phyloP scores from a whole-genome alignment of 139 green algal genomes.

The Klebsormidium nitens region DNA sequence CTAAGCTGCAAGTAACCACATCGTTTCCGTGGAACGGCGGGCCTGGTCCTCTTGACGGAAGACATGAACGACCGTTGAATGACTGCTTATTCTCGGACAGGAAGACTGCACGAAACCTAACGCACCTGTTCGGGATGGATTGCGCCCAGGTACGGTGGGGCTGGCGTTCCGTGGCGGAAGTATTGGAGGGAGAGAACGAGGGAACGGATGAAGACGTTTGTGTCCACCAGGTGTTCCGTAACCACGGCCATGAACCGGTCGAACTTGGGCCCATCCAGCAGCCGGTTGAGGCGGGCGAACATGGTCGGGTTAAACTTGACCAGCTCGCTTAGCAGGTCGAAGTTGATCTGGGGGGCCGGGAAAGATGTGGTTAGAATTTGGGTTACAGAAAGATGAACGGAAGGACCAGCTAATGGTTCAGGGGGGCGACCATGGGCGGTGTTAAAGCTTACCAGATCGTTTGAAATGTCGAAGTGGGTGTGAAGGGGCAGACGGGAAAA shows the following conservation, averaged over 20 bases:
- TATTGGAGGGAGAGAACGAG: slow-evolving; percentile 37
- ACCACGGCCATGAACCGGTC: slow-evolving; percentile 27
- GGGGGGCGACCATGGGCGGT: too few species aligned
- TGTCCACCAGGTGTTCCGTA: slow-evolving; percentile 33
- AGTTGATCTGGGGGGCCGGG: slow-evolving; percentile 32
- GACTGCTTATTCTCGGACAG: too few species aligned
- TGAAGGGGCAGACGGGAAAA: too few species aligned
- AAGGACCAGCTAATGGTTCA: too few species aligned
- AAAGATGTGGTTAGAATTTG: not conserved
- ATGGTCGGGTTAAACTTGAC: slow-evolving; percentile 38
- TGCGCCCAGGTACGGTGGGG: slow-evolving; percentile 20
- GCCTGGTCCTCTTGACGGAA: too few species aligned
- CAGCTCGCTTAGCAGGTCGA: slow-evolving; percentile 43
- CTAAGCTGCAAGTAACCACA: too few species aligned
- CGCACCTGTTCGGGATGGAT: not conserved
- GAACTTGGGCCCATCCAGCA: slow-evolving; percentile 27
- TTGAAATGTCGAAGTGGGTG: too few species aligned
- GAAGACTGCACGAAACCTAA: too few species aligned
- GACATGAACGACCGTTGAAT: too few species aligned
- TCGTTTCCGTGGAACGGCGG: too few species aligned
- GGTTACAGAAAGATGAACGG: not conserved
- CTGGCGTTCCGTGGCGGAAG: slow-evolving; percentile 19
- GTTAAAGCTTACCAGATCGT: too few species aligned
- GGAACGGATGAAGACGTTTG: slow-evolving; percentile 44
- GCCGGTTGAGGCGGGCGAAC: slow-evolving; percentile 22